These are phyloP conservation scores for Cordyceps sp. DNA, from an alignment of 2,329 filamentous ascomycete species.

Conservation along the genomic window DNA sequence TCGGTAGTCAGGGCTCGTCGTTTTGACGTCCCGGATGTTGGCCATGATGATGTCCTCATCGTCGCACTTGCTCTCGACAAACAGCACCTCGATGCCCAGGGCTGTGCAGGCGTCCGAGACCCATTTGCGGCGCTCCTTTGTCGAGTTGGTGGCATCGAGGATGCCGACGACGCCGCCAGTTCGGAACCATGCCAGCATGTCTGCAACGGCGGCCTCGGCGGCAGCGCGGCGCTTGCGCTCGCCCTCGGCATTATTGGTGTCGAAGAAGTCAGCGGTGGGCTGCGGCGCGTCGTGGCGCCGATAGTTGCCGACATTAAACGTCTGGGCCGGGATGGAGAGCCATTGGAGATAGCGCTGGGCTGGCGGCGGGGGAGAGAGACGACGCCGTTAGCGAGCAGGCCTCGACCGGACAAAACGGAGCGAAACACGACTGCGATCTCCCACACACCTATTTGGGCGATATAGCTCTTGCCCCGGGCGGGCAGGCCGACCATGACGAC, in stretches of 20 bases:
- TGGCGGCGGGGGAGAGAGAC: conserved; percentile 17
- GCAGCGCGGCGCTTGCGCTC: conserved; percentile 78
- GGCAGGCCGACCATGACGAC: conserved; percentile 98
- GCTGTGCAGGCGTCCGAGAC: conserved; percentile 64
- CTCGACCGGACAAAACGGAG: neutral
- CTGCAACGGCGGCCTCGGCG: conserved; percentile 76
- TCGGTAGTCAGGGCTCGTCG: conserved; percentile 83
- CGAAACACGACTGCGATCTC: neutral
- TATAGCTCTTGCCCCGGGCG: conserved; percentile 90
- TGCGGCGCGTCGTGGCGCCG: conserved; percentile 80
- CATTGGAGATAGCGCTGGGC: conserved; percentile 89
- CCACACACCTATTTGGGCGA: conserved; percentile 77
- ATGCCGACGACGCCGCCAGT: conserved; percentile 75
- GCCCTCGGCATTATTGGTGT: conserved; percentile 75
- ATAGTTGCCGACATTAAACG: conserved; percentile 96
- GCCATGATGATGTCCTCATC: conserved; percentile 93
- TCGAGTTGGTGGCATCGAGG: conserved; percentile 92
- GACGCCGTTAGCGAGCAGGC: too few species aligned
- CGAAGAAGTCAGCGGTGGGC: conserved; percentile 89
- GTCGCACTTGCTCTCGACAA: conserved; percentile 94
- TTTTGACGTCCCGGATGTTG: conserved; percentile 96
- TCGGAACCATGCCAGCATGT: conserved; percentile 90
- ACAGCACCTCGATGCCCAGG: conserved; percentile 76
- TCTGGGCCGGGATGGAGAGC: conserved; percentile 85
- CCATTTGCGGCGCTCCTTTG: conserved; percentile 78